Evolutionary conservation across 2,329 filamentous ascomycete species (phyloP).

Genomic region (Penicillium janthinellum): DNA sequence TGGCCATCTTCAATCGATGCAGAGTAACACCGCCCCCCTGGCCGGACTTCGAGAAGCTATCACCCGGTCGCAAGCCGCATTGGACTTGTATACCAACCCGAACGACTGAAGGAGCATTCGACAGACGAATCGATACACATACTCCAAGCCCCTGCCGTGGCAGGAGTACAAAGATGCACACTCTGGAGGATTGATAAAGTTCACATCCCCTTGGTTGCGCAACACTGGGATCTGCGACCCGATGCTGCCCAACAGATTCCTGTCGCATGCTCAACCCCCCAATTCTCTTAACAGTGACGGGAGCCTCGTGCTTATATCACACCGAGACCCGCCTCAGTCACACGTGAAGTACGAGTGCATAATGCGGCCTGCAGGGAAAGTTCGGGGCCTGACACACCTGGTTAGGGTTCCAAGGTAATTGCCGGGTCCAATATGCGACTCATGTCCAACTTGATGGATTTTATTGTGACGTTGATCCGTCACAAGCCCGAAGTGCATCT

Average conservation of each 20-base stretch:
- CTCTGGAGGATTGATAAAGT: neutral
- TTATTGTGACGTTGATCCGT: neutral
- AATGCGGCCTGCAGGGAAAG: neutral
- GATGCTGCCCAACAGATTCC: neutral
- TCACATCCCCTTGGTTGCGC: neutral
- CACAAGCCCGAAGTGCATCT: neutral
- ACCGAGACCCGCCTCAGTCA: neutral
- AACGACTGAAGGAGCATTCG: slow-evolving; percentile 34
- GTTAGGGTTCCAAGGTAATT: neutral
- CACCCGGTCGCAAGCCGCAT: slow-evolving; percentile 39
- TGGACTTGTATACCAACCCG: slow-evolving; percentile 33
- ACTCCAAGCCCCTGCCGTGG: neutral
- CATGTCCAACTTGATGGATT: slow-evolving; percentile 4
- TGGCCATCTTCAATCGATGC: slow-evolving; percentile 49
- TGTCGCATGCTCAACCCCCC: slow-evolving; percentile 14
- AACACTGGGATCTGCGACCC: neutral
- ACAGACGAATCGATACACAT: neutral
- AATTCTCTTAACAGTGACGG: slow-evolving; percentile 2
- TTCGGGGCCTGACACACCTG: neutral
- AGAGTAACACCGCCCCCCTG: slow-evolving; percentile 43
- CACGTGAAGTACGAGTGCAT: neutral
- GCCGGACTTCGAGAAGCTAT: slow-evolving; percentile 42
- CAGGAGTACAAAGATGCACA: neutral
- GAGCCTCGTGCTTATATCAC: slow-evolving; percentile 2
- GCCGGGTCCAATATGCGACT: neutral